Conservation (phyloP, 225 moss, liverwort and hornwort species). For the Physcomitrium patens region DNA sequence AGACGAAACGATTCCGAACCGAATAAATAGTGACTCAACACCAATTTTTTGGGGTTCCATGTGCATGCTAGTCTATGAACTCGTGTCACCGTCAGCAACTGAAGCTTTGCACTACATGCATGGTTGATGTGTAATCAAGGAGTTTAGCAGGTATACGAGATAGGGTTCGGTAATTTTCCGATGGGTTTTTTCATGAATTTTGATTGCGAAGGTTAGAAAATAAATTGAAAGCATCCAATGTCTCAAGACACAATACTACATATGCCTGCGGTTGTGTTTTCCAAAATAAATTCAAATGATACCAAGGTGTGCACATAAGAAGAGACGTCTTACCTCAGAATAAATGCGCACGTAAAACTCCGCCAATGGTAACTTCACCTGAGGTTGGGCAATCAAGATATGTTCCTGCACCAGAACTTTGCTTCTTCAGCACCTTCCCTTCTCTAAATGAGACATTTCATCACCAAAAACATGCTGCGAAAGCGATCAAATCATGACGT, state of each 20-base stretch:
- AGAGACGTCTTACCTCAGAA: conserved; percentile 62
- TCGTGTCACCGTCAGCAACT: too few relatives aligned
- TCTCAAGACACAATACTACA: neutral
- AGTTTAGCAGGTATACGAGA: neutral
- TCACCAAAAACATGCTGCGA: conserved; percentile 6
- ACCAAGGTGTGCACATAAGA: neutral
- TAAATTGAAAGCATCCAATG: neutral
- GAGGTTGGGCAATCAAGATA: conserved; percentile 68
- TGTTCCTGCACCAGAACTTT: conserved; percentile 54
- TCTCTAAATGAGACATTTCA: neutral
- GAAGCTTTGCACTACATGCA: neutral
- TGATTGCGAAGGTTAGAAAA: neutral
- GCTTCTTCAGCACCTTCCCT: conserved; percentile 13
- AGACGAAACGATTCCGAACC: too few relatives aligned
- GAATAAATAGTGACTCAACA: too few relatives aligned
- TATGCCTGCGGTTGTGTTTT: neutral
- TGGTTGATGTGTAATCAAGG: neutral
- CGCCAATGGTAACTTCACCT: conserved; percentile 55
- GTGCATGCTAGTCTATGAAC: too few relatives aligned
- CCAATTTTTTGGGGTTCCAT: too few relatives aligned
- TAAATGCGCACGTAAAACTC: conserved; percentile 60
- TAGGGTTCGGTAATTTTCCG: neutral
- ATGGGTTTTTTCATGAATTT: neutral
- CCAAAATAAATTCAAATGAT: neutral
- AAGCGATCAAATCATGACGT: conserved; percentile 16